Evolutionary conservation across 2,329 filamentous ascomycete genomes (phyloP).

Genomic region (Fusarium chlamydosporum): DNA sequence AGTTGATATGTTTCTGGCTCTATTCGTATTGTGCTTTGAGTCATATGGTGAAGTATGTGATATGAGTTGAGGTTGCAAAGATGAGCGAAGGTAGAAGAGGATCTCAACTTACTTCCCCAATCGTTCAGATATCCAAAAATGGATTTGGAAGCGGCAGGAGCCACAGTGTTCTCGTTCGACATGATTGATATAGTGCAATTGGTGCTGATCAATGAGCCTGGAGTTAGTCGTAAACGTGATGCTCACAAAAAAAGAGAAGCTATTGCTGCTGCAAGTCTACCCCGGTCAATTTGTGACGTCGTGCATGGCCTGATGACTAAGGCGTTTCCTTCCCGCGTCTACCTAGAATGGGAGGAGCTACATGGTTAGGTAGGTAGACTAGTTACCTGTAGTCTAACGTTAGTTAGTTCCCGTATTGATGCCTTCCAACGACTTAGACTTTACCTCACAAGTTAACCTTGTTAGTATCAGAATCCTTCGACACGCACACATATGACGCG

Average conservation of each 20-base stretch:
- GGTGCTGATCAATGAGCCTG: slow-evolving; percentile 32
- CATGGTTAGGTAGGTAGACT: neutral
- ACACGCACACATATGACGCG: neutral
- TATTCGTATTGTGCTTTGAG: slow-evolving; percentile 6
- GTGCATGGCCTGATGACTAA: slow-evolving; percentile 40
- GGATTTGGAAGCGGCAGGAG: slow-evolving; percentile 49
- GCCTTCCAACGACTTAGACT: slow-evolving; percentile 2
- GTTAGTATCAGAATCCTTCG: slow-evolving; percentile 1
- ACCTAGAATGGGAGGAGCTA: slow-evolving; percentile 6
- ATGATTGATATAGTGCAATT: slow-evolving; percentile 45
- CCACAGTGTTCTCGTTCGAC: slow-evolving; percentile 46
- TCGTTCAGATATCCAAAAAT: slow-evolving; percentile 57
- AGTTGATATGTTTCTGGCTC: slow-evolving; percentile 14
- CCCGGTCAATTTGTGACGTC: slow-evolving; percentile 41
- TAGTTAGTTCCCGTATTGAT: neutral
- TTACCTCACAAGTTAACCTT: neutral
- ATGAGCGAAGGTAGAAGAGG: slow-evolving; percentile 7
- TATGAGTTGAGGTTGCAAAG: slow-evolving; percentile 13
- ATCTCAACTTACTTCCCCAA: slow-evolving; percentile 65
- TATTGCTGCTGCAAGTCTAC: neutral
- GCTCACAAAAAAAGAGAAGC: slow-evolving; percentile 29
- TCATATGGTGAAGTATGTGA: slow-evolving; percentile 11
- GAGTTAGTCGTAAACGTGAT: slow-evolving; percentile 32
- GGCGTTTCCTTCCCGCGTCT: neutral
- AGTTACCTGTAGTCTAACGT: no score